phyloP scores from a whole-genome alignment of 495 filamentous ascomycete genomes.

The Penicillium ucsense region DNA sequence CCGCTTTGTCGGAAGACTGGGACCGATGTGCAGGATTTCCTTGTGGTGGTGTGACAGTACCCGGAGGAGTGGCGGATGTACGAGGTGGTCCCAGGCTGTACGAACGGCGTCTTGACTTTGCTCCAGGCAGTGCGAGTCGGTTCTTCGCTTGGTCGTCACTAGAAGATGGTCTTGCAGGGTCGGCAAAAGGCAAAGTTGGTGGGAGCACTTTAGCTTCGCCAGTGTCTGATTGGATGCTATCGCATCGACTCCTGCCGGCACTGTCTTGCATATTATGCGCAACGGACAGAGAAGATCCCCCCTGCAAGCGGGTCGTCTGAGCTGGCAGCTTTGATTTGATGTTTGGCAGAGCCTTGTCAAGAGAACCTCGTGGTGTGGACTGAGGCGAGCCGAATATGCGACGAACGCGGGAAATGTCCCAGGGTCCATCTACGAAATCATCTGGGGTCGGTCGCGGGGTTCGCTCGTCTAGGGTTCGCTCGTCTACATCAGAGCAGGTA shows the following conservation, averaged over 20 bases:
- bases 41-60: not conserved
- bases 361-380: constrained; percentile 11
- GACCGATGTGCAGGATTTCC: not conserved
- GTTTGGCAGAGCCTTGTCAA: constrained; percentile 16
- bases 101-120: not conserved
- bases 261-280: not conserved
- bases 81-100: not conserved
- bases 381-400: constrained; percentile 6
- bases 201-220: too few relatives aligned
- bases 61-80: not conserved
- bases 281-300: not conserved
- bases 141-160: not conserved
- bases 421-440: constrained; percentile 8
- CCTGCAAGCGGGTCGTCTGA: constrained; percentile 1
- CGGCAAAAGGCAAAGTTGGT: not conserved
- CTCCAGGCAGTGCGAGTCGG: not conserved
- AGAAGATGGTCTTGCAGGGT: not conserved
- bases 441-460: constrained; percentile 3
- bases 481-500: constrained; percentile 4
- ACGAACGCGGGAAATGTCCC: constrained; percentile 4
- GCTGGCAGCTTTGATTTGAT: constrained; percentile 9
- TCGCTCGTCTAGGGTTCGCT: not conserved
- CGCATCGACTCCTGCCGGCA: too few relatives aligned
- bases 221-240: too few relatives aligned
- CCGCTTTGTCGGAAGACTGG: not conserved